A percentile compares a stretch with the other conserved stretches of the same genome.
These are phyloP conservation scores for Lolium multiflorum DNA, from an alignment of 176 grass and related monocot species.

Conservation along the genomic window DNA sequence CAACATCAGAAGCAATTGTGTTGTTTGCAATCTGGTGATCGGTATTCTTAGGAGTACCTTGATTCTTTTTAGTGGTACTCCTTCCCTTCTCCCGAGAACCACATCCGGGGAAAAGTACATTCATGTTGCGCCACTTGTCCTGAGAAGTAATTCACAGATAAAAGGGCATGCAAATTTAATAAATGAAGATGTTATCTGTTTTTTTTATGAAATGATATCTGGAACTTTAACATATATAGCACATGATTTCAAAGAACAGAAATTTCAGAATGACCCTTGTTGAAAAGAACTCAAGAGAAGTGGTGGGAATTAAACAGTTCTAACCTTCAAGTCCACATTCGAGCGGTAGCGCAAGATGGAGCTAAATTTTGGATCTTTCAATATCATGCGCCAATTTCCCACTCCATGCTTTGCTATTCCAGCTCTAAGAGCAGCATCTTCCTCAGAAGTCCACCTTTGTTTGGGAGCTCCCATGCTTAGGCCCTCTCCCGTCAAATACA, in stretches of 20 bases:
- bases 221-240: slow-evolving; percentile 14
- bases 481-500: slow-evolving; percentile 4
- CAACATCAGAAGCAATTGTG: slow-evolving; percentile 51
- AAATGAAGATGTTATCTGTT: slow-evolving; percentile 14
- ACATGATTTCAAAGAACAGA: slow-evolving; percentile 14
- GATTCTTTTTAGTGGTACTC: slow-evolving; percentile 50
- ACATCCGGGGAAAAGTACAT: slow-evolving; percentile 45
- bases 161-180: slow-evolving; percentile 7
- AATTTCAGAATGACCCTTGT: neutral
- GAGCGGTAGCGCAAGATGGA: slow-evolving; percentile 59
- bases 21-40: slow-evolving; percentile 35
- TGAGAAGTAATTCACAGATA: slow-evolving; percentile 46
- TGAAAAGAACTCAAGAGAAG: slow-evolving; percentile 11
- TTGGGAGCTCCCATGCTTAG: slow-evolving; percentile 75
- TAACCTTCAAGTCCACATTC: slow-evolving; percentile 90
- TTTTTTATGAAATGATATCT: slow-evolving; percentile 3
- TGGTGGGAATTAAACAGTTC: slow-evolving; percentile 1
- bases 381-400: slow-evolving; percentile 82
- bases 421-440: slow-evolving; percentile 81
- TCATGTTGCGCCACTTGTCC: slow-evolving; percentile 96
- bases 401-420: slow-evolving; percentile 81
- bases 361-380: slow-evolving; percentile 75
- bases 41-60: slow-evolving; percentile 42
- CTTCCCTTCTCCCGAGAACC: slow-evolving; percentile 64
- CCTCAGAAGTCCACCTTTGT: slow-evolving; percentile 76